Evolutionary conservation across 352 stramenopile species (phyloP).

Genomic region (Phytophthora kernoviae): DNA sequence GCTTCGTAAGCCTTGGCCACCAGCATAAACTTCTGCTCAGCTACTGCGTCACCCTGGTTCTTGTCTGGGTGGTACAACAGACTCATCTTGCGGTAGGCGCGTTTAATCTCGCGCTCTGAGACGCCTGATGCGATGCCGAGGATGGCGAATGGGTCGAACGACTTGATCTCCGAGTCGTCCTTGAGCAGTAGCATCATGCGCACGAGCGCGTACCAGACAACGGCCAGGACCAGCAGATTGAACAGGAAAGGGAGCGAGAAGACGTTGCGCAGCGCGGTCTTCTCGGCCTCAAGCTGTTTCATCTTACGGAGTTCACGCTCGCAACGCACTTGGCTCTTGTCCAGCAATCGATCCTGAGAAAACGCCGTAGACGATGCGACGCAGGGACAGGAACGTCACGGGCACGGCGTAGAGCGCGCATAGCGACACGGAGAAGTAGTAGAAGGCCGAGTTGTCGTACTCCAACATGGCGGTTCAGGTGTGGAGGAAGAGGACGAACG

Average conservation of each 20-base stretch:
- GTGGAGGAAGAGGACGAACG: slow-evolving; percentile 7
- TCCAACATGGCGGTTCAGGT: slow-evolving; percentile 94
- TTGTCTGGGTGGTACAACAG: slow-evolving; percentile 95
- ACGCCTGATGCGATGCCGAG: slow-evolving; percentile 92
- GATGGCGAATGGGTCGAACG: slow-evolving; percentile 98
- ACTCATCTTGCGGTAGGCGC: slow-evolving; percentile 93
- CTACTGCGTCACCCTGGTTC: slow-evolving; percentile 96
- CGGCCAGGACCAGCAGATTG: slow-evolving; percentile 74
- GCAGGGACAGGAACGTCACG: slow-evolving; percentile 91
- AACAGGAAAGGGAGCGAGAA: slow-evolving; percentile 80
- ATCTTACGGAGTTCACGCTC: slow-evolving; percentile 86
- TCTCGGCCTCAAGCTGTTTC: slow-evolving; percentile 85
- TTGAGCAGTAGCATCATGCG: slow-evolving; percentile 92
- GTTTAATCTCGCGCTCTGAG: slow-evolving; percentile 96
- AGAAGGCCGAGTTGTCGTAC: slow-evolving; percentile 99
- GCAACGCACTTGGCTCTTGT: slow-evolving; percentile 81
- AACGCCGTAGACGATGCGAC: slow-evolving; percentile 86
- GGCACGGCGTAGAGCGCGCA: slow-evolving; percentile 97
- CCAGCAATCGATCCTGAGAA: slow-evolving; percentile 91
- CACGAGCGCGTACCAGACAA: slow-evolving; percentile 86
- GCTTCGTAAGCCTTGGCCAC: slow-evolving; percentile 95
- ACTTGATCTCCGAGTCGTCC: slow-evolving; percentile 97
- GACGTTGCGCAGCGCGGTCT: slow-evolving; percentile 84
- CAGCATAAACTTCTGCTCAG: slow-evolving; percentile 99
- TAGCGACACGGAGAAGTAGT: slow-evolving; percentile 98